Conservation (phyloP, 2,329 filamentous ascomycete species). For the Amylocarpus encephaloides region DNA sequence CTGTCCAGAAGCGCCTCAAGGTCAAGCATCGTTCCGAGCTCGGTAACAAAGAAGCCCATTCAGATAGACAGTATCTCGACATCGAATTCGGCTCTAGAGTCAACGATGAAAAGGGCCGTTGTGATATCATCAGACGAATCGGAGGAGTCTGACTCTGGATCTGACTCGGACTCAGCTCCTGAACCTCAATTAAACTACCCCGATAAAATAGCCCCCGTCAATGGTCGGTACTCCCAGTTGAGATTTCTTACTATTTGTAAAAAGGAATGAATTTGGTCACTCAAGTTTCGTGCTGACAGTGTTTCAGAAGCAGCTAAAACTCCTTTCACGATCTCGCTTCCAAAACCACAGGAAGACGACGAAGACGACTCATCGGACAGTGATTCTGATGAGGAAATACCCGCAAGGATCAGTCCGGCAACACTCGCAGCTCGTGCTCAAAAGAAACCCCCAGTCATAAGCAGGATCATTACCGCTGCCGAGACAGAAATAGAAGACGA, state of each 20-base stretch:
- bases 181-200: not conserved
- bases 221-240: not conserved
- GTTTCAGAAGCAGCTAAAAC: not conserved
- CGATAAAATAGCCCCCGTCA: not conserved
- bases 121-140: not conserved
- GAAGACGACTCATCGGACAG: slow-evolving; percentile 2
- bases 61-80: not conserved
- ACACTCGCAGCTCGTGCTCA: not conserved
- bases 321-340: not conserved
- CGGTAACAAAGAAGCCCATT: too few species aligned
- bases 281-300: not conserved
- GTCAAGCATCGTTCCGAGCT: too few species aligned
- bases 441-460: not conserved
- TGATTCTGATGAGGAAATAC: slow-evolving; percentile 12
- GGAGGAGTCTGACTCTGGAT: slow-evolving; percentile 1
- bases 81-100: not conserved
- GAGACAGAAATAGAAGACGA: too few species aligned
- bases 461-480: not conserved
- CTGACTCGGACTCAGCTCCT: not conserved
- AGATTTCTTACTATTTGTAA: too few species aligned
- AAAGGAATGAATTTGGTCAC: too few species aligned
- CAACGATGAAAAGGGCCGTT: not conserved
- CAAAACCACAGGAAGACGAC: too few species aligned
- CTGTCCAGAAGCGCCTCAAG: too few species aligned
- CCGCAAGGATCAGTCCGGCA: not conserved